Base-by-base conservation (phyloP, 2,329 filamentous ascomycete genomes). In the Rhexocercosporidium sp. region DNA sequence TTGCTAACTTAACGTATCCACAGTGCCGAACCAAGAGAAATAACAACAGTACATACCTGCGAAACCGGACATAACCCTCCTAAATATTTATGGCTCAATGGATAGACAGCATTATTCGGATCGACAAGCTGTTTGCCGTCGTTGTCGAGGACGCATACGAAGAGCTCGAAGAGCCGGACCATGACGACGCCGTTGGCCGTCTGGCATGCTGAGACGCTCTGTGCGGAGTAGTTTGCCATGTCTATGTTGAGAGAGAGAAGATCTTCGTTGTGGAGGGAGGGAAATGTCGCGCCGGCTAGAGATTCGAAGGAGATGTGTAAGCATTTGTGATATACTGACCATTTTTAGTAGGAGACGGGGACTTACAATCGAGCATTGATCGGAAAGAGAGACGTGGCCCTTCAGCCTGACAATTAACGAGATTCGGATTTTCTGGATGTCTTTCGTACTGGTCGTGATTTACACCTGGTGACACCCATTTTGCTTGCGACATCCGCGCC, bases 231-330 rank as follows among this genome's bases (percentile, higher is more conserved):
- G 12, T 41, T 68, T 0, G 57, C 53, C 16, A 71, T 56, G 62
- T 79, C 62, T 65, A 83, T 78, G 1, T 76, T 73, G 3, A 84
- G 73, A 3, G 68, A 59, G 11, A 64, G 39, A 3, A 82, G 72
- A 71, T 84, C 82, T 18, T 70, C 56, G 11, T 69, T 54, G 61
- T 75, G 75, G 37, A 84, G 74, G 37, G 77, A 72, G 1, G 82
- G 81, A 37, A 79, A 77, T 0, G 80, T 82, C 6, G 82, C 79
- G 56, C 82, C 82, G 44, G 76, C 59, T 57, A 2, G 51, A 25
- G 49, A 27, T 31, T 34, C 14, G 8, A 11, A 16, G 14, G 39
- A 12, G 8, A 14, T 12, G 7, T n/a, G n/a, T n/a, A n/a, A n/a
- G n/a, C n/a, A n/a, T n/a, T n/a, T n/a, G n/a, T n/a, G n/a, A n/a